These are phyloP conservation scores for Fraxinus sp. DNA, from an alignment of 305 asterid genomes.

Conservation along the genomic window DNA sequence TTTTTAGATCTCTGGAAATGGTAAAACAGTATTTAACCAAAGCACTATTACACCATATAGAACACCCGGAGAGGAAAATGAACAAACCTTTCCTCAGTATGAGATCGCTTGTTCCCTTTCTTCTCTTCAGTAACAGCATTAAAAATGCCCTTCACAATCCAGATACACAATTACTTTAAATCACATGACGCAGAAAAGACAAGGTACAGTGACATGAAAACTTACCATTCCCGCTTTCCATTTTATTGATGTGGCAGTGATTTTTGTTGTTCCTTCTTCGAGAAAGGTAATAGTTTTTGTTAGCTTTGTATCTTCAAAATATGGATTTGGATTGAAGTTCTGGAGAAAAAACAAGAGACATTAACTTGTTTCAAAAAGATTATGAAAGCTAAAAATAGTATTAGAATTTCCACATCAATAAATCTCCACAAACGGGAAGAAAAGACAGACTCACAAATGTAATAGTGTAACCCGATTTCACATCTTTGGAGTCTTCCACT, in stretches of 20 bases:
- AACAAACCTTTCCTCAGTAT: conserved; percentile 73
- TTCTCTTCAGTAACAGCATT: conserved; percentile 71
- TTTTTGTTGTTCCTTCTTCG: conserved; percentile 10
- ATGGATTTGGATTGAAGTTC: conserved; percentile 23
- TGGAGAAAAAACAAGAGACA: conserved; percentile 27
- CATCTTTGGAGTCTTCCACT: background rate
- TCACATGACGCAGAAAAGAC: background rate
- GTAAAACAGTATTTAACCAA: background rate
- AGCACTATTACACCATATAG: background rate
- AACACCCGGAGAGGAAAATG: background rate
- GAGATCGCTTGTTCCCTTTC: conserved; percentile 79
- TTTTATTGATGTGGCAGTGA: background rate
- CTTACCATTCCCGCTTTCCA: conserved; percentile 36
- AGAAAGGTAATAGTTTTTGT: background rate
- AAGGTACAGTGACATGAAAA: conserved; percentile 7
- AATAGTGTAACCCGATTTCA: background rate
- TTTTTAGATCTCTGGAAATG: background rate
- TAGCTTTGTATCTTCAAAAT: background rate
- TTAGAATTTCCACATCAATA: background rate
- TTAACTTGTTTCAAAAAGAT: background rate
- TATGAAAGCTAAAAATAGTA: background rate
- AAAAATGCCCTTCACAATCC: conserved; percentile 62
- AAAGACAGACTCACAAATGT: conserved; percentile 39
- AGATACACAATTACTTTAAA: conserved; percentile 16
- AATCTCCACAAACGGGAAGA: background rate